Percentiles rank a stretch among this genome's conserved stretches.
Conservation (phyloP, 2,329 filamentous ascomycete genomes). For the Arthrobotrys iridis region DNA sequence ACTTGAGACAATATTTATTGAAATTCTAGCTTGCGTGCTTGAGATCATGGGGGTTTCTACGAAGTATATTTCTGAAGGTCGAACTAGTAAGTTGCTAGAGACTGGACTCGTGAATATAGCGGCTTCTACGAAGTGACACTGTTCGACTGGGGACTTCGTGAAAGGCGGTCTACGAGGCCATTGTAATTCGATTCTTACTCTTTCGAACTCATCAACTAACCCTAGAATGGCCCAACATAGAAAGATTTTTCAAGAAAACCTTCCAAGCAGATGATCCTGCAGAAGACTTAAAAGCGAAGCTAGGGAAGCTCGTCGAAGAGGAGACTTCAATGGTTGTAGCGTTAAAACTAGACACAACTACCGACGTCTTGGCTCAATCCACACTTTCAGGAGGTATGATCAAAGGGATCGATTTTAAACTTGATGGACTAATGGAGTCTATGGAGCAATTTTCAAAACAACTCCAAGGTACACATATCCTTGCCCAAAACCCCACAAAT, state of each 20-base stretch:
- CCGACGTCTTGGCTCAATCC: constrained; percentile 8
- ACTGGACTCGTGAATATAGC: too few species aligned
- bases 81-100: constrained; percentile 1
- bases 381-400: background rate
- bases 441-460: too few species aligned
- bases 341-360: constrained; percentile 4
- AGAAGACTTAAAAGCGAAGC: background rate
- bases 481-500: background rate
- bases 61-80: constrained; percentile 17
- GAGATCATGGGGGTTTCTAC: constrained; percentile 21
- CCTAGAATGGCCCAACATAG: too few species aligned
- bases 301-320: constrained; percentile 12
- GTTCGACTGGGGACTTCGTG: too few species aligned
- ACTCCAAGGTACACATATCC: too few species aligned
- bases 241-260: constrained; percentile 4
- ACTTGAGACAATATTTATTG: background rate
- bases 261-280: constrained; percentile 9
- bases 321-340: constrained; percentile 5
- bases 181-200: too few species aligned
- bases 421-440: too few species aligned
- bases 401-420: too few species aligned
- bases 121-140: too few species aligned
- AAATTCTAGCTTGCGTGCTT: constrained; percentile 15
- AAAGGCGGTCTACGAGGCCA: too few species aligned
- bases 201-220: too few species aligned